A percentile compares a stretch with the other conserved stretches of the same genome.
phyloP scores from a whole-genome alignment of 495 filamentous ascomycete genomes.

The Podospora bellae-mahoneyi region DNA sequence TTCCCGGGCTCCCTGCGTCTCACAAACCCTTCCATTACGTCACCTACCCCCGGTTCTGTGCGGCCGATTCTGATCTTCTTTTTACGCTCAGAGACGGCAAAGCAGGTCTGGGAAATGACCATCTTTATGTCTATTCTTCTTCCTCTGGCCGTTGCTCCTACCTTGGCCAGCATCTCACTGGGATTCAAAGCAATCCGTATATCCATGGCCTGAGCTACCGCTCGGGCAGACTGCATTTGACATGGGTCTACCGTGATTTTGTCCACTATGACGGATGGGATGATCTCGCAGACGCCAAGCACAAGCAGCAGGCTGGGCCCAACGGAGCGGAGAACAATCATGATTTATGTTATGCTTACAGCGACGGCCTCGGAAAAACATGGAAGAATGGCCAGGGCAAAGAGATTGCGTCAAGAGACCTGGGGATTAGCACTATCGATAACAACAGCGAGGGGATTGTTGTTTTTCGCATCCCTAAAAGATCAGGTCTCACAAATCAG shows the following conservation, averaged over 20 bases:
- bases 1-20: constrained; percentile 38
- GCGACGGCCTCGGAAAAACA: constrained; percentile 36
- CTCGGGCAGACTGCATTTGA: constrained; percentile 36
- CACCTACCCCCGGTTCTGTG: constrained; percentile 49
- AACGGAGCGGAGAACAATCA: constrained; percentile 47
- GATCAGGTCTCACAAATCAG: constrained; percentile 45
- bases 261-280: constrained; percentile 44
- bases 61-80: constrained; percentile 31
- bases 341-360: constrained; percentile 46
- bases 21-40: constrained; percentile 39
- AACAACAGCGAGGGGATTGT: constrained; percentile 37
- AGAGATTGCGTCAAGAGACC: constrained; percentile 30
- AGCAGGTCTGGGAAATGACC: constrained; percentile 48
- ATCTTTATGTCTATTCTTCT: constrained; percentile 40
- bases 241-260: constrained; percentile 49
- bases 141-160: constrained; percentile 26
- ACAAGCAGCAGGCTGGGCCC: constrained; percentile 44
- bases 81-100: constrained; percentile 48
- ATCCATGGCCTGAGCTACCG: constrained; percentile 44
- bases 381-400: constrained; percentile 39
- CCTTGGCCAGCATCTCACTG: constrained; percentile 43
- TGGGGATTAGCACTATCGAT: constrained; percentile 36
- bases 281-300: constrained; percentile 39
- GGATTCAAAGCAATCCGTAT: constrained; percentile 46
- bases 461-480: constrained; percentile 42